Evolutionary conservation across 768 basidiomycete genomes (phyloP), one percentile per base, ranked within the genome.

Genomic region (Neoboletus brunneissimus): DNA sequence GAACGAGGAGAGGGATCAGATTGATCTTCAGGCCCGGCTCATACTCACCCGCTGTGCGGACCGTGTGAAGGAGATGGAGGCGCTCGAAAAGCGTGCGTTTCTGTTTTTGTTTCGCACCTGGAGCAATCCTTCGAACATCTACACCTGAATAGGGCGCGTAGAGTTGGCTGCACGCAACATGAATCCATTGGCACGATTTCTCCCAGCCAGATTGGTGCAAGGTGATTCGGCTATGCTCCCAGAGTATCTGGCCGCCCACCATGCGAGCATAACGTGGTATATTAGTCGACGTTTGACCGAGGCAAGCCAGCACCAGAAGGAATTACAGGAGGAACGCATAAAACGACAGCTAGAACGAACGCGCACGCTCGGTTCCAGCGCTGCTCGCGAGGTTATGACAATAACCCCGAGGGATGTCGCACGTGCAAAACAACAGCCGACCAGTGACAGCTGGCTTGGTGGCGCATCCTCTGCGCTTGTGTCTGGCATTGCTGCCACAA

Each of bases 1-100:
- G 10, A 94, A 98, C 67, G 85, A 91, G 59, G 95, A 99, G 71
- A 80, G 95, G 58, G 95, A 98, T 73, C 93, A 97, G 74, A 91
- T 99, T 51, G 97, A 99, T 78, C 75, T 94, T 57, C 90, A 96
- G 68, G 89, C 92, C 32, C 87, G 89, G 61, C 81, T 93, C 64
- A 88, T 97, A 53, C 77, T 98, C 48, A 81, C 86, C 48, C 83
- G 87, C 51, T 97, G 94, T 75, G 85, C 91, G 32, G 90, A 95
- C 60, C 79, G 91, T 62, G 88, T 98, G 9, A 87, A 85, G 63
- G 84, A 88, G 70, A 85, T 99, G 82, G 97, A 98, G 69, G 77
- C 79, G 40, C 74, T 91, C 27, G 97, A 98, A 77, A 88, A 89
- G 72, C 84, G 96, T 98, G 75, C 69, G 89, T 65, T 58, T 50